Conservation (phyloP, 2,329 filamentous ascomycete species). For the Cytospora paraplurivora region DNA sequence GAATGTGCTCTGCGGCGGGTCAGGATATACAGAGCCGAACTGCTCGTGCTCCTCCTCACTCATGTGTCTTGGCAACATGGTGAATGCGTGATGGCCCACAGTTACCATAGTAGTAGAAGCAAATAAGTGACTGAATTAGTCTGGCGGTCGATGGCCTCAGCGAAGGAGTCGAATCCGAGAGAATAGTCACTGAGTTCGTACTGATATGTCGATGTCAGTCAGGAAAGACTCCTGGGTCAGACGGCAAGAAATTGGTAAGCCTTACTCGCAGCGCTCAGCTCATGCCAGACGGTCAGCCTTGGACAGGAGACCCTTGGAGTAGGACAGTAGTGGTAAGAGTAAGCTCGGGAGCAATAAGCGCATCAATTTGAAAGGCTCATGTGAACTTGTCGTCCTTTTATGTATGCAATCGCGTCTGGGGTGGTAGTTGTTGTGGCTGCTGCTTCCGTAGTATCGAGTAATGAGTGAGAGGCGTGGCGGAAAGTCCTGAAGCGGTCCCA, state of each 20-base stretch:
- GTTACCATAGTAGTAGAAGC: constrained; percentile 32
- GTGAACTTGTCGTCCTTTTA: not conserved
- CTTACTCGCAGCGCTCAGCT: constrained; percentile 26
- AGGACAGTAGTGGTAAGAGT: constrained; percentile 7
- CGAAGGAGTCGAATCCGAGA: not conserved
- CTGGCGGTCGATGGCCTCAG: constrained; percentile 8
- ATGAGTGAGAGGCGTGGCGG: not conserved
- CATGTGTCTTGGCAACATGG: constrained; percentile 34
- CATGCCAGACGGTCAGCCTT: constrained; percentile 20
- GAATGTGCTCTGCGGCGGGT: constrained; percentile 46
- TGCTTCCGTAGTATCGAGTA: not conserved
- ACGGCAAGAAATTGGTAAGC: constrained; percentile 6
- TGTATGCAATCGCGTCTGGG: constrained; percentile 1
- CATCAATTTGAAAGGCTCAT: constrained; percentile 4
- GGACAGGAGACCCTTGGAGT: constrained; percentile 1
- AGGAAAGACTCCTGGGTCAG: constrained; percentile 6
- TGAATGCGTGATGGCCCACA: constrained; percentile 33
- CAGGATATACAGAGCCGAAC: constrained; percentile 48
- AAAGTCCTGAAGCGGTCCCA: not conserved
- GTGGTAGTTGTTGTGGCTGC: not conserved
- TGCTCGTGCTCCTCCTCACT: constrained; percentile 40
- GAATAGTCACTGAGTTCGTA: constrained; percentile 14
- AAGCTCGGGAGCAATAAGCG: not conserved
- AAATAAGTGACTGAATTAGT: not conserved
- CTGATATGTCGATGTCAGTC: constrained; percentile 20